phyloP scores from a whole-genome alignment of 129 eudicot species.

The Artemisia tridentata region DNA sequence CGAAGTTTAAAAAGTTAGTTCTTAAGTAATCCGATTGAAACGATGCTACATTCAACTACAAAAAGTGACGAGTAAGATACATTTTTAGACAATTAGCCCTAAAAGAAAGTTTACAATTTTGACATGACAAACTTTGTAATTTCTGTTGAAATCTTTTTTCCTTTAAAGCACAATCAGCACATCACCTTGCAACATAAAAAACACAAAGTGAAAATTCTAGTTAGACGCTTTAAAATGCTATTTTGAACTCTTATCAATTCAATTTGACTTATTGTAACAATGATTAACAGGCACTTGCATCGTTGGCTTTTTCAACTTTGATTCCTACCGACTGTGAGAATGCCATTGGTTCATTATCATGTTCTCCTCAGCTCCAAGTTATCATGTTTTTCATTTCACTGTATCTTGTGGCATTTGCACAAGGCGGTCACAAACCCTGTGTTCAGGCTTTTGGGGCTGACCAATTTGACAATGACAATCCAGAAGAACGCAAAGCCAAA shows the following conservation, averaged over 20 bases:
- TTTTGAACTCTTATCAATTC: too few relatives aligned
- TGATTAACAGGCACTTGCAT: slow-evolving; percentile 53
- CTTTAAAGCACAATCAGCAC: too few relatives aligned
- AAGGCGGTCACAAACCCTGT: slow-evolving; percentile 61
- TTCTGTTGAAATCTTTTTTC: too few relatives aligned
- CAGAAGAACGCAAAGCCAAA: slow-evolving; percentile 46
- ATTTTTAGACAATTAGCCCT: too few relatives aligned
- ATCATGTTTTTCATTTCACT: slow-evolving; percentile 45
- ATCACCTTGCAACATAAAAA: too few relatives aligned
- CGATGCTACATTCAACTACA: too few relatives aligned
- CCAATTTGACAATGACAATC: slow-evolving; percentile 57
- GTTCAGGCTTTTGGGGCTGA: slow-evolving; percentile 74
- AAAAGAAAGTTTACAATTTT: too few relatives aligned
- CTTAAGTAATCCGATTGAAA: too few relatives aligned
- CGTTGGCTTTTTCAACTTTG: slow-evolving; percentile 57
- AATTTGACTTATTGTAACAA: background rate
- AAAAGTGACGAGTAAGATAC: too few relatives aligned
- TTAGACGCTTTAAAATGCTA: background rate
- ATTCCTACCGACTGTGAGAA: slow-evolving; percentile 31
- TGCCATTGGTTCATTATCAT: background rate
- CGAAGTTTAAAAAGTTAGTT: too few relatives aligned
- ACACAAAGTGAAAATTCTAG: background rate
- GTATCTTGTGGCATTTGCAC: slow-evolving; percentile 57
- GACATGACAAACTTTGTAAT: too few relatives aligned
- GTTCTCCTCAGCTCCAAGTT: slow-evolving; percentile 36